Evolutionary conservation across 179 eudicot species (phyloP).

Genomic region (Carnegiea gigantea): DNA sequence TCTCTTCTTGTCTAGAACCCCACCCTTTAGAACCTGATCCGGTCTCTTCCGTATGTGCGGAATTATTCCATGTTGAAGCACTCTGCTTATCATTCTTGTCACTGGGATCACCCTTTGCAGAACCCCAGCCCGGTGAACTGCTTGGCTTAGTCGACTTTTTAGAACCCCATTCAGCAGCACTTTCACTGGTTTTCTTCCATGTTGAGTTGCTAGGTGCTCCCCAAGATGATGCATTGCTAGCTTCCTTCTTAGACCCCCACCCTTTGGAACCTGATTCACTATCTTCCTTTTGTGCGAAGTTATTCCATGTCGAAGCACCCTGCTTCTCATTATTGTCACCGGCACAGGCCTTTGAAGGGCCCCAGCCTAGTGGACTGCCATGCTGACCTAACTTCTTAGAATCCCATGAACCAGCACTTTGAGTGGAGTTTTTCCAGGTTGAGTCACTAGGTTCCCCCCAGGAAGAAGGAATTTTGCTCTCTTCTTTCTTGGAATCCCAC

Average conservation of each 20-base stretch:
- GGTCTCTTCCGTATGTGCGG: background rate
- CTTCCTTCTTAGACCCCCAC: constrained; percentile 17
- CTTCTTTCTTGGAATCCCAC: constrained; percentile 16
- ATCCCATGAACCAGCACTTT: background rate
- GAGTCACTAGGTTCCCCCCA: constrained; percentile 20
- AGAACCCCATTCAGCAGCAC: constrained; percentile 8
- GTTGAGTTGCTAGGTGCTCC: constrained; percentile 9
- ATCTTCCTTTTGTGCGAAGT: background rate
- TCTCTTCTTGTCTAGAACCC: background rate
- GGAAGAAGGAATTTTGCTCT: background rate
- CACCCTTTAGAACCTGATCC: background rate
- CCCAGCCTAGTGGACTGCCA: constrained; percentile 16
- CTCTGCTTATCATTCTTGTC: background rate
- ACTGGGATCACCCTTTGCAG: background rate
- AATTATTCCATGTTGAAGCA: background rate
- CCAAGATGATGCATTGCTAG: constrained; percentile 10
- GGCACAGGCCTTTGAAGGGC: constrained; percentile 1
- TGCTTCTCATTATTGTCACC: background rate
- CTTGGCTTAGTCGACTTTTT: background rate
- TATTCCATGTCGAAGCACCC: background rate
- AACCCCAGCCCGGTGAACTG: background rate
- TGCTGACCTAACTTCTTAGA: constrained; percentile 14
- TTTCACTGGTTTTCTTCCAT: background rate
- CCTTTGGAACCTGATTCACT: background rate
- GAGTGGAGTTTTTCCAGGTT: constrained; percentile 4